Evolutionary conservation across 257 asterid genomes (phyloP), one percentile per base, ranked within the genome.

Genomic region (Avicennia marina): DNA sequence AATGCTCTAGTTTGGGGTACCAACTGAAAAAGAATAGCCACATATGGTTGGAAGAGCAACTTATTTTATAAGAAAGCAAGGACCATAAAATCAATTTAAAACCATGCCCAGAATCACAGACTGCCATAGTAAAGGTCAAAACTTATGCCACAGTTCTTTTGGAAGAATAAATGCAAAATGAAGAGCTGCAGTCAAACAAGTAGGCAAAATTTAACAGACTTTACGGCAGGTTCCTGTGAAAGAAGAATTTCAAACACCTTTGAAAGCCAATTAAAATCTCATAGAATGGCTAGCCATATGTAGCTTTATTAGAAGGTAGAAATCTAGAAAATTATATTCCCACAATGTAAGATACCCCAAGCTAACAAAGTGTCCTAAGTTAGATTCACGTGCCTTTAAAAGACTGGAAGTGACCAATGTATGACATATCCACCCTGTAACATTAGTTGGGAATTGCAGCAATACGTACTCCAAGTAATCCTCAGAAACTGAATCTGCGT

Each of bases 351-450:
- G 69, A 75, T 60, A 52, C 68, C 2, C 72, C 47, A 63, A 60
- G 76, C 41, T 42, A 71, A 69, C 70, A 56, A 68, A 73, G 55
- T 34, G 32, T n/a, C 57, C 67, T 40, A 69, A 75, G 72, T 71
- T 73, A 70, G 69, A 73, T 71, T 70, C 65, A 78, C 88, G 11
- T 81, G 84, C 98, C 98, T 83, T 86, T 80, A 91, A 65, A 68
- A 91, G 98, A 77, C 90, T 89, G 42, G 98, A 91, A 42, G 97
- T 89, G 68, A 91, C 97, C 81, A 88, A 67, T 6, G 97, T 83
- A 67, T 83, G 90, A 69, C 98, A 88, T 69, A 91, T 91, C 98
- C 98, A 91, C 33, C 94, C 98, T 0, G 98, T 91, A 21, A 91
- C 90, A 72, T 91, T 88, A 61, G 98, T 91, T 39, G 98, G 98